Evolutionary conservation across 176 grass and related monocot genomes (phyloP), one percentile per base, ranked within the genome.

Genomic region (Tuctoria greenei): DNA sequence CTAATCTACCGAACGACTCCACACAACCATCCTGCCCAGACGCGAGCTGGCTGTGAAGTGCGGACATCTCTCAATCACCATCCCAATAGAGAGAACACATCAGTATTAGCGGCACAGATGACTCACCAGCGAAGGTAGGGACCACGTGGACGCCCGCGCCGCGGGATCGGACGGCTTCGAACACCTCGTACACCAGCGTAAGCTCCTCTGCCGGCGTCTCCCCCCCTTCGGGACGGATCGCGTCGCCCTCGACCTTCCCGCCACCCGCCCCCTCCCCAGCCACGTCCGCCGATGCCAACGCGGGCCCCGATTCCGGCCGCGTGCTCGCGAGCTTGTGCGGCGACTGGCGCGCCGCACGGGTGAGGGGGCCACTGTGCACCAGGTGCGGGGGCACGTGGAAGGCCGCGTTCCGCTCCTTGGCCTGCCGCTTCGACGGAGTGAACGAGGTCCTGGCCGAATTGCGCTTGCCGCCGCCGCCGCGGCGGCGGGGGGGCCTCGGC

Each of bases 311-410:
- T 58, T 55, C 68, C 18, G 14, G 23, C 75, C 17, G 25, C 46
- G 74, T 47, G 45, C 45, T 64, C 81, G 63, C 54, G 64, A 90
- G 72, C 82, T 92, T 99, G 86, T 73, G 81, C 44, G 95, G 95
- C 64, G 91, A 94, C 46, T 98, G 95, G 69, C 95, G 89, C 4
- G 91, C 81, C 54, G 91, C 95, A 49, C 95, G 89, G 65, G 95
- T 99, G 58, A 89, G 86, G 40, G 95, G 95, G 13, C 95, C 96
- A 67, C 88, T 92, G 80, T 99, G 89, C n/a, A 86, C 73, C 68
- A 91, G 76, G 77, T 90, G 84, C n/a, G 84, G 78, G 25, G 82
- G 83, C 66, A 86, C 66, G 73, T 90, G 77, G 59, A 78, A 85
- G 76, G 89, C 7, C 54, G 87, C n/a, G 84, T 88, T 94, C 50